Evolutionary conservation across 73 alveolate genomes (phyloP), one percentile per base, ranked within the genome.

Genomic region (Paramecium sexaurelia): DNA sequence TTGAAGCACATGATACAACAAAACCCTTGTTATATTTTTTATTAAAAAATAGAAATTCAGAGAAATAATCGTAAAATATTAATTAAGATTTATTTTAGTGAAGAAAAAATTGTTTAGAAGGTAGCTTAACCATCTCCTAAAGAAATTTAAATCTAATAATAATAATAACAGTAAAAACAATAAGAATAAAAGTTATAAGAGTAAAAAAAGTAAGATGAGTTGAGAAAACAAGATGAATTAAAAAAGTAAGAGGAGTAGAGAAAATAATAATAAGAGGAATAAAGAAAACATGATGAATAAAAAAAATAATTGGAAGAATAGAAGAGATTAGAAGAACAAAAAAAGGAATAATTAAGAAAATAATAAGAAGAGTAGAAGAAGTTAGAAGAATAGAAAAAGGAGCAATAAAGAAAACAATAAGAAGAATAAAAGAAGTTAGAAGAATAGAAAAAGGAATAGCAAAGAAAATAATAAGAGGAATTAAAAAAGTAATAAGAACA

Each of bases 1-100:
- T 88, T 3, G 87, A 68, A 55, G 73, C 45, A 4, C 29, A 36
- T 22, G 94, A 88, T 88, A 27, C 89, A 3, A 45, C 66, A 9
- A 88, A 88, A 29, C 94, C 94, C 4, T 69, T 88, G 35, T 36
- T 88, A 7, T 57, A 15, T 55, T 88, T 55, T 35, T 69, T 88
- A 24, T 47, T 88, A 11, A 56, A 71, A 15, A 78, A 45, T 32
- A 6, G 73, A 6, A 24, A 22, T 20, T 26, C 32, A 37, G 83
- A 61, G 24, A 61, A 61, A 61, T 11, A 61, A 61, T 61, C 47
- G 83, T 61, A 61, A 22, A 26, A 61, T 61, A 61, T 61, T 22
- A 24, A 61, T 61, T 0, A 61, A 61, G n/a, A 51, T 45, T 13
- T 26, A 15, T 3, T 66, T 32, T 71, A 37, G 57, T 15, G 86